Evolutionary conservation across 768 basidiomycete genomes (phyloP), one percentile per base, ranked within the genome.

Genomic region (Clavaria fumosa): DNA sequence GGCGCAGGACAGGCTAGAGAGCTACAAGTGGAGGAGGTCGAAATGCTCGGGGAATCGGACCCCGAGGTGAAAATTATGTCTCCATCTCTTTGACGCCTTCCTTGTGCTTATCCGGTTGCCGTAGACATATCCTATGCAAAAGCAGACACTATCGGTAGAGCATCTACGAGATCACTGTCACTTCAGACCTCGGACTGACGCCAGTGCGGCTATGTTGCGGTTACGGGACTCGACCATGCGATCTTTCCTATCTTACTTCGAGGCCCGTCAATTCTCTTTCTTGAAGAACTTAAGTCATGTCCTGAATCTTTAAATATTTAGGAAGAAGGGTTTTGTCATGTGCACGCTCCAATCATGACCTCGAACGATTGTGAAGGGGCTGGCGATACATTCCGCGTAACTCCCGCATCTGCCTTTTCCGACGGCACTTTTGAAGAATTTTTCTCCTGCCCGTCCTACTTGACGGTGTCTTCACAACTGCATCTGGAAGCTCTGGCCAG

Each of bases 381-480:
- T 5, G 93, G 95, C 14, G 91, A 97, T 56, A 72, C 83, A 1
- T 97, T 97, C 55, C 67, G 70, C 4, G 62, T 93, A 21, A 61
- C 66, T 1, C 60, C 67, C 33, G 46, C 66, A 17, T 46, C 22
- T 7, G 38, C 36, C n/a, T 44, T 35, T 42, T 12, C 34, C 14
- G 31, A 28, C 39, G 18, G 37, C 48, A 28, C 39, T 39, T 53
- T 34, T n/a, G 14, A 47, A 23, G 75, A 81, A 48, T 88, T 89
- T 57, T 89, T 91, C 58, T 66, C 67, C 17, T 65, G 64, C 20
- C 75, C 76, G 1, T 72, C 89, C 12, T 83, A 83, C 53, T 70
- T 99, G 21, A 93, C 91, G 1, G 95, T 97, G 5, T 96, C 91
- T 1, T 82, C 89, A 23, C 95, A 99, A 56, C 70, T 99, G 3